A percentile compares a stretch with the other conserved stretches of the same genome.
Evolutionary conservation across 2,329 filamentous ascomycete genomes (phyloP).

Genomic region (Trichoderma arundinaceum): DNA sequence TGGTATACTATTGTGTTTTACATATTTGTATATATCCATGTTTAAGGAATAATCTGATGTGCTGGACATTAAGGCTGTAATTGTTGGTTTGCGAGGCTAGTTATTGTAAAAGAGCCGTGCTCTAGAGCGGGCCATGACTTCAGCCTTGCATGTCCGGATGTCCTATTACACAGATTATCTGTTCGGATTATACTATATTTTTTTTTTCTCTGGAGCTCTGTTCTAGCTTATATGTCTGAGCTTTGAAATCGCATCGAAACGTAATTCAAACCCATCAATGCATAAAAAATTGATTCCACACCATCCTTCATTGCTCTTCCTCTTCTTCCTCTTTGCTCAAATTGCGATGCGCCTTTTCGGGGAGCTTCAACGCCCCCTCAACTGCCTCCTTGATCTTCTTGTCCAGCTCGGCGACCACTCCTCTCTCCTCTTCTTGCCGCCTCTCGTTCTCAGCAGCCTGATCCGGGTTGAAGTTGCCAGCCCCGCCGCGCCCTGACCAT

Average conservation of each 20-base stretch:
- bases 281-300: background rate
- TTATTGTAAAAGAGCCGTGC: no score
- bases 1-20: background rate
- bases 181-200: background rate
- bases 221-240: background rate
- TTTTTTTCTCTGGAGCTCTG: background rate
- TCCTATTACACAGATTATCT: background rate
- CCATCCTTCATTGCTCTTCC: background rate
- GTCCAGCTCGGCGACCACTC: slow-evolving; percentile 46
- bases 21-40: background rate
- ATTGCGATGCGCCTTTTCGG: slow-evolving; percentile 52
- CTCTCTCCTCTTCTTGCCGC: slow-evolving; percentile 40
- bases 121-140: no score
- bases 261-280: background rate
- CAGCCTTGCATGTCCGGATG: no score
- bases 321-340: slow-evolving; percentile 32
- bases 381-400: slow-evolving; percentile 53
- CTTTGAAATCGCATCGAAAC: background rate
- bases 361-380: slow-evolving; percentile 54
- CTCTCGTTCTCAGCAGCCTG: slow-evolving; percentile 40
- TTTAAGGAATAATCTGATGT: background rate
- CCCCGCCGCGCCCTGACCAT: slow-evolving; percentile 59
- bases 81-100: no score
- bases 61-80: no score
- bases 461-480: slow-evolving; percentile 57